Base-by-base conservation (phyloP, 352 stramenopile species). In the Phytopythium vexans region DNA sequence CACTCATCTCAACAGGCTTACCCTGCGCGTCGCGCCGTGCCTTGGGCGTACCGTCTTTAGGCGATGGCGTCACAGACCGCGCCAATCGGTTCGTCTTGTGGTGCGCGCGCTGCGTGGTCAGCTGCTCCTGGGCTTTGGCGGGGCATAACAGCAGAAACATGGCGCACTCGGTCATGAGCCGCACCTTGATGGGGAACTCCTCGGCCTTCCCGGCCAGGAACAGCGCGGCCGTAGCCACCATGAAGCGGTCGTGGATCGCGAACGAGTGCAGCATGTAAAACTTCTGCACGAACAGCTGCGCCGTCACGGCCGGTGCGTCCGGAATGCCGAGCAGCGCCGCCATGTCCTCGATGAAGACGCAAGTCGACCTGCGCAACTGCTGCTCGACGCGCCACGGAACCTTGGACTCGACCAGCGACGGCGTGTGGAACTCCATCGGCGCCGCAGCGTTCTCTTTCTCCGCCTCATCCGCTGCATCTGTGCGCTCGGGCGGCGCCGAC, bases 261-360 rank as follows among this genome's bases (percentile, higher is more conserved):
- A 93, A 90, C 38, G 83, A 81, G 56, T 93, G 83, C 50, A 90
- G 41, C 72, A 81, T 77, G 61, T 86, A 93, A 66, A 93, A 93
- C 5, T 75, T 60, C 57, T 93, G 82, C 15, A 89, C 66, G 51
- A 81, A 88, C 33, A 88, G 66, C 58, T 89, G 77, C 8, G 80
- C 83, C 0, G 78, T 56, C 7, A 89, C 51, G 12, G 60, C 68
- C 8, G 81, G 77, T 6, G 77, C 70, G 14, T 71, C 67, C 9
- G 83, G 83, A 41, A 93, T 78, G 49, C 81, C 75, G 45, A 90
- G 44, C 11, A 88, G 64, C 42, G 65, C 54, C 15, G 69, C 74
- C 52, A 93, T 64, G 53, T 93, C 77, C 48, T 84, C 68, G 16
- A 93, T 62, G 55, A 87, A 91, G 36, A 64, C 52, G 56, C 78